These are phyloP conservation scores for Geoglossum glabrum DNA, from an alignment of 495 filamentous ascomycete species.

Conservation along the genomic window DNA sequence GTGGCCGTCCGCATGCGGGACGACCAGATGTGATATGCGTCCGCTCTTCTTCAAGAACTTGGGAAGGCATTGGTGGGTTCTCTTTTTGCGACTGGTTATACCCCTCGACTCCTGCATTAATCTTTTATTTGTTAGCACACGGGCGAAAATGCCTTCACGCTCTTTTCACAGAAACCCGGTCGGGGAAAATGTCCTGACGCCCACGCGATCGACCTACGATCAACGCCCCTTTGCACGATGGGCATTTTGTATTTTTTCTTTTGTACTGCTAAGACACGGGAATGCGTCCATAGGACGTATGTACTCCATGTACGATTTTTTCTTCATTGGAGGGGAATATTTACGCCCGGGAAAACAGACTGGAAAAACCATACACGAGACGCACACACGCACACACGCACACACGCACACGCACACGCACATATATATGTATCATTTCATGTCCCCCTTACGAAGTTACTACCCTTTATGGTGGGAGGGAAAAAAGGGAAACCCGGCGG, in stretches of 20 bases:
- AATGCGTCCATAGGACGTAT: not conserved
- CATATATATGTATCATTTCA: not conserved
- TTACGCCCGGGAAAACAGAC: not conserved
- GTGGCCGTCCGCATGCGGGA: slow-evolving; percentile 23
- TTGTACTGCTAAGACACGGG: not conserved
- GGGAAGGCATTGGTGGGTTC: not conserved
- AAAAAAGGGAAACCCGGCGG: not conserved
- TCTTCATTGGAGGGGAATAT: not conserved
- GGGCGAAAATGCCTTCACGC: not conserved
- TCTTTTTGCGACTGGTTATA: not conserved
- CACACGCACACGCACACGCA: no score
- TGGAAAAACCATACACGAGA: not conserved
- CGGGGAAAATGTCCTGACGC: not conserved
- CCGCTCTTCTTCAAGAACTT: not conserved
- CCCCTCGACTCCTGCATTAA: not conserved
- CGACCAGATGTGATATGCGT: not conserved
- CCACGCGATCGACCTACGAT: not conserved
- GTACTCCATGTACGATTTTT: not conserved
- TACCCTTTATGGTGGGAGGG: not conserved
- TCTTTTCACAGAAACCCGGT: not conserved
- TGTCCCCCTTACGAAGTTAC: not conserved
- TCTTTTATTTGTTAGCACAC: not conserved
- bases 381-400: no score
- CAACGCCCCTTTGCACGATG: not conserved
- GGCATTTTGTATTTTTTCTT: not conserved